These are phyloP conservation scores for Sporobolomyces phaffii DNA, from an alignment of 768 basidiomycete species.

Conservation along the genomic window DNA sequence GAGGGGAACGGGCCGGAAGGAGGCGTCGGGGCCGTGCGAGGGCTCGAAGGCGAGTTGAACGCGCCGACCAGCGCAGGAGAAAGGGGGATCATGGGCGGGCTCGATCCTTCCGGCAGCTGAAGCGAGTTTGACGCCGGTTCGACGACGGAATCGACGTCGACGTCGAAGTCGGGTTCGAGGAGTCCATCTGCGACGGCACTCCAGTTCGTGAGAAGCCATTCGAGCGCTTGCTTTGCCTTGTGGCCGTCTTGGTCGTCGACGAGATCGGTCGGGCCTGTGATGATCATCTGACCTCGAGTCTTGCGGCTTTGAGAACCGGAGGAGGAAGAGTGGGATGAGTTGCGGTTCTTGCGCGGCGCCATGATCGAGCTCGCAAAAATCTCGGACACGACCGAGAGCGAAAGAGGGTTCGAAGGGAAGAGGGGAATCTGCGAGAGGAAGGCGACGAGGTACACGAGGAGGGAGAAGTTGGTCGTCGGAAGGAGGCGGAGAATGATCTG, in stretches of 20 bases:
- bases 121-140: slow-evolving; percentile 4
- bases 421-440: slow-evolving; percentile 56
- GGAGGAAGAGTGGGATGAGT: background rate
- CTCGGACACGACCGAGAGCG: slow-evolving; percentile 50
- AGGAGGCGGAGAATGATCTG: slow-evolving; percentile 55
- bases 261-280: slow-evolving; percentile 32
- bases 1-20: background rate
- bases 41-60: background rate
- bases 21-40: slow-evolving; percentile 1
- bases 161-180: slow-evolving; percentile 36
- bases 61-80: slow-evolving; percentile 4
- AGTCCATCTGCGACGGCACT: slow-evolving; percentile 28
- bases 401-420: slow-evolving; percentile 54
- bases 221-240: slow-evolving; percentile 29
- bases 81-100: background rate
- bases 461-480: slow-evolving; percentile 49
- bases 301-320: background rate
- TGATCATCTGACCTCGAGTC: slow-evolving; percentile 13
- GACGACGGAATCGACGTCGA: slow-evolving; percentile 18
- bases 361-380: slow-evolving; percentile 52
- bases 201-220: slow-evolving; percentile 35
- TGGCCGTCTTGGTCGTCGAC: slow-evolving; percentile 14
- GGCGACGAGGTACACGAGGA: slow-evolving; percentile 52
- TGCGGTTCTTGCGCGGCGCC: slow-evolving; percentile 27
- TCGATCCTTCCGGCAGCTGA: background rate